Base-by-base conservation (phyloP, 2,329 filamentous ascomycete species). In the Rhynchosporium graminicola region DNA sequence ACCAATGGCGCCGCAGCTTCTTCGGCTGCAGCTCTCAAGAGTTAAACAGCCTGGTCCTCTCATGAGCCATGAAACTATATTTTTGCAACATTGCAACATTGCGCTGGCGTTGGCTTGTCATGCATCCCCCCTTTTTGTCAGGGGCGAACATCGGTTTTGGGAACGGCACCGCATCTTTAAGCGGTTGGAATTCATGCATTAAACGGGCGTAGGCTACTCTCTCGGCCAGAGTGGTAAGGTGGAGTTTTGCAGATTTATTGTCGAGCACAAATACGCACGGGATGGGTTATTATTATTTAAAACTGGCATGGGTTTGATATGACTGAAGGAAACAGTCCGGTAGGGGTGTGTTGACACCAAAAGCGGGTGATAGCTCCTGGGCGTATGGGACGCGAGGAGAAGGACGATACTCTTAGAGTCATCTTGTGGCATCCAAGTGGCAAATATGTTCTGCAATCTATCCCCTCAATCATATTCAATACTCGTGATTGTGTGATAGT, bases 131-230 rank as follows among this genome's bases (percentile, higher is more conserved):
- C 46, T n/a, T 57, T 47, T 20, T 29, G 4, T 13, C 40, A n/a
- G 51, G 61, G 43, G 52, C 33, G 40, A 31, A 43, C 54, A 57
- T 57, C 9, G 33, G 33, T 6, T 6, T 36, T 36, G 2, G 54
- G 48, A 48, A 20, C 10, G 28, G 58, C 60, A 57, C 46, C 50
- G 59, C 61, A 61, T 63, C 50, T 36, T 38, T 59, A 29, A 56
- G 60, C 54, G 57, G 58, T 43, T 50, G 64, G 64, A 13, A 57
- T 61, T 43, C 56, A 60, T 62, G 62, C 62, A 62, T 64, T 61
- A 46, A 60, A 40, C 43, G 28, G 64, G 64, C 62, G 62, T 55
- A 60, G 46, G 38, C 20, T 56, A 20, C 12, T 51, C 40, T 61
- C 45, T 54, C 47, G 42, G 48, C 38, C 15, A 36, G 33, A 36